Evolutionary conservation across 306 rosid genomes (phyloP).

Genomic region (Rosa multiflora): DNA sequence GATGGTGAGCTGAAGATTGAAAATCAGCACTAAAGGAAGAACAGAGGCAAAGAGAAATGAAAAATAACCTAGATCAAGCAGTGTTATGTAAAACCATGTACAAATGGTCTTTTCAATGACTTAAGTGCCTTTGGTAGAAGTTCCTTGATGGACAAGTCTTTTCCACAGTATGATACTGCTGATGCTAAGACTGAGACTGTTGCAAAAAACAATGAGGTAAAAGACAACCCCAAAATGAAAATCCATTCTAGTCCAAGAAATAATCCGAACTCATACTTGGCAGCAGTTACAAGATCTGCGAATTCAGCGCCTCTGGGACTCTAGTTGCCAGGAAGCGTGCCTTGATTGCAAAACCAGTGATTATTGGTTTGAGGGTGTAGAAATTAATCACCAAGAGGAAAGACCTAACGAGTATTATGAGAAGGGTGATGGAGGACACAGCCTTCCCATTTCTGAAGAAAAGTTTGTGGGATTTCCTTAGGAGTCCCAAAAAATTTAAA

Average conservation of each 20-base stretch:
- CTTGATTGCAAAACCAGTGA: not conserved
- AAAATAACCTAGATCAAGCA: slow-evolving; percentile 3
- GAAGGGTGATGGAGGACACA: slow-evolving; percentile 10
- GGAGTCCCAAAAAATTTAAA: slow-evolving; percentile 6
- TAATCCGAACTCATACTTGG: not conserved
- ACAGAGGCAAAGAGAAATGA: not conserved
- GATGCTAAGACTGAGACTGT: slow-evolving; percentile 7
- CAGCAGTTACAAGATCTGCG: not conserved
- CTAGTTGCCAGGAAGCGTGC: not conserved
- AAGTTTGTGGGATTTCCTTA: slow-evolving; percentile 10
- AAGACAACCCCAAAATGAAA: not conserved
- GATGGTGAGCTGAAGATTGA: not conserved
- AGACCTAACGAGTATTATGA: slow-evolving; percentile 14
- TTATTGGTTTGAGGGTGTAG: not conserved
- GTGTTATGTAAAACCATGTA: slow-evolving; percentile 16
- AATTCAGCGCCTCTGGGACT: not conserved
- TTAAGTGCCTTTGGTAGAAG: not conserved
- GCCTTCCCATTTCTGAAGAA: slow-evolving; percentile 20
- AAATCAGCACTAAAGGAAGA: not conserved
- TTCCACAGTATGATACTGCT: not conserved
- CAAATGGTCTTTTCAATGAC: slow-evolving; percentile 11
- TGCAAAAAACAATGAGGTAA: not conserved
- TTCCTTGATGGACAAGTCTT: not conserved
- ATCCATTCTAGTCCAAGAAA: slow-evolving; percentile 9
- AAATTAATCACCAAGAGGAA: slow-evolving; percentile 8